Conservation (phyloP, 192 early-diverging fungal genomes). For the Spizellomyces punctatus region DNA sequence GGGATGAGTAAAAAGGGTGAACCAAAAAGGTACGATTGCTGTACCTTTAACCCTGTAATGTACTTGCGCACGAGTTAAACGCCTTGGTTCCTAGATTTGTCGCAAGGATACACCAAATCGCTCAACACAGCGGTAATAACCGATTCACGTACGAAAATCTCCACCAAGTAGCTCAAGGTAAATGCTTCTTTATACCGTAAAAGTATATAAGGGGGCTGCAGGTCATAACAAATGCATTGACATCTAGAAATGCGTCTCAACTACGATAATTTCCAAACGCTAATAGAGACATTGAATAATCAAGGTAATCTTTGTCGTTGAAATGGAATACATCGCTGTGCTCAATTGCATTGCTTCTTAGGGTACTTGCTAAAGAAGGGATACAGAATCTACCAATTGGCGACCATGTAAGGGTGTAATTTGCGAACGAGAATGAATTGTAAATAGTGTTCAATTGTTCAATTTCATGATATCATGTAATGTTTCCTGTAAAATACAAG, state of each 20-base stretch:
- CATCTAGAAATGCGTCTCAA: conserved; percentile 48
- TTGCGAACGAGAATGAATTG: too few relatives aligned
- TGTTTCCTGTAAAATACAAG: too few relatives aligned
- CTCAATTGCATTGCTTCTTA: neutral
- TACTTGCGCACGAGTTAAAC: too few relatives aligned
- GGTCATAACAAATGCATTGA: neutral
- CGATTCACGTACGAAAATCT: conserved; percentile 72
- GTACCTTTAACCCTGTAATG: too few relatives aligned
- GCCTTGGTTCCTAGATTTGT: conserved; percentile 42
- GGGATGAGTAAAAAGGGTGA: conserved; percentile 57
- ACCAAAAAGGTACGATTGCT: conserved; percentile 51
- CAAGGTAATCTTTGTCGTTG: conserved; percentile 42
- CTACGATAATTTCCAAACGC: conserved; percentile 61
- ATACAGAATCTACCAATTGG: conserved; percentile 62
- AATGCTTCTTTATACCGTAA: conserved; percentile 1
- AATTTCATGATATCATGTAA: too few relatives aligned
- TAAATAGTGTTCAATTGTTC: too few relatives aligned
- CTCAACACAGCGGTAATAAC: conserved; percentile 61
- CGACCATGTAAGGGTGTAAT: neutral
- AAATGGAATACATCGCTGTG: too few relatives aligned
- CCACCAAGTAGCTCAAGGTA: conserved; percentile 55
- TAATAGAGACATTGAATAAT: conserved; percentile 73
- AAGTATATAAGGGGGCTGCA: neutral
- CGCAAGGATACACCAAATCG: conserved; percentile 59
- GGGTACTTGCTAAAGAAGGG: conserved; percentile 73